These are phyloP conservation scores for Xylaria flabelliformis DNA, from an alignment of 495 filamentous ascomycete genomes.

Conservation along the genomic window DNA sequence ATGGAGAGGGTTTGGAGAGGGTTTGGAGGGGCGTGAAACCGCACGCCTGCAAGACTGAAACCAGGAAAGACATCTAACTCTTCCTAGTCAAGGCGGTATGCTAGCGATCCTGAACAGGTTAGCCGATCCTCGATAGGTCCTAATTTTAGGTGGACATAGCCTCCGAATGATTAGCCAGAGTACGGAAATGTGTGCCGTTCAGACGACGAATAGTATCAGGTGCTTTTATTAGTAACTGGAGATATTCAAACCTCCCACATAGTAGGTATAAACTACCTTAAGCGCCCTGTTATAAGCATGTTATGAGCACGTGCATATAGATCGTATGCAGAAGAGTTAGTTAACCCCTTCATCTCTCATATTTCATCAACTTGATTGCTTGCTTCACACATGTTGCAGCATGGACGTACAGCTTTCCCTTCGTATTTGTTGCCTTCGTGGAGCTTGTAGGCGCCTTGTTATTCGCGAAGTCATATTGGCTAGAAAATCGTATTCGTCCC, in stretches of 20 bases:
- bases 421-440: background rate
- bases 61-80: background rate
- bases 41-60: background rate
- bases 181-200: background rate
- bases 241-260: background rate
- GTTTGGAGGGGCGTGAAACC: background rate
- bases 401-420: background rate
- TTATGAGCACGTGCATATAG: slow-evolving; percentile 6
- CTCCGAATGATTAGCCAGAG: slow-evolving; percentile 3
- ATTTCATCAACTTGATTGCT: background rate
- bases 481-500: background rate
- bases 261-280: background rate
- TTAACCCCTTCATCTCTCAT: background rate
- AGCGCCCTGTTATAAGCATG: slow-evolving; percentile 9
- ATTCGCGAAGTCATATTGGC: slow-evolving; percentile 1
- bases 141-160: slow-evolving; percentile 10
- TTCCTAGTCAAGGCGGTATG: background rate
- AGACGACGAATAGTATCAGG: background rate
- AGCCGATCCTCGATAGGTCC: background rate
- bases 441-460: background rate
- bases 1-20: background rate
- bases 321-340: background rate
- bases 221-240: background rate
- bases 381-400: background rate
- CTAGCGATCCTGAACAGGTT: background rate